Base-by-base conservation (phyloP, 306 rosid genomes). In the Rosa chinensis region DNA sequence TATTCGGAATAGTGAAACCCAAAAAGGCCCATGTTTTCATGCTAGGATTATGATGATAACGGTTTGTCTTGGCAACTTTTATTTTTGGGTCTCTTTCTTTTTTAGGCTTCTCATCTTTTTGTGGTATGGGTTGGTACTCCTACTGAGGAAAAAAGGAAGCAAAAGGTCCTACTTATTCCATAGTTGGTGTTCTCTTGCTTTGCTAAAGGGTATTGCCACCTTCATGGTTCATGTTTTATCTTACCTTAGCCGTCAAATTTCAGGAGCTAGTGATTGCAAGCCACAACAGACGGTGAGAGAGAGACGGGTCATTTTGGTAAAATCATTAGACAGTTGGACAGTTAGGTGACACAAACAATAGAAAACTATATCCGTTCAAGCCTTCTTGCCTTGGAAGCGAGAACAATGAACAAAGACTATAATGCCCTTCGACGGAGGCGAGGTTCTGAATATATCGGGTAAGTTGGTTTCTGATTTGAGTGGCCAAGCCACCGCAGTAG, bases 311-410 rank as follows among this genome's bases (percentile, higher is more conserved):
- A 62, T 18, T 73, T 66, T 77, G 75, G 85, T 77, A 42, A 82
- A 47, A 49, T 56, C 10, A 25, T 0, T 5, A 6, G 12, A 39
- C 66, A 17, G 53, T 66, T 70, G 45, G 64, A 71, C 73, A 3
- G 81, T 76, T 79, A 52, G 86, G 78, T 76, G 76, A 20, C 70
- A 72, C 70, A 70, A 83, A 75, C 72, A 55, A 37, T 18, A 50
- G 64, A 53, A 67, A 10, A 63, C 10, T 21, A 63, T 64, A 77
- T 75, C 28, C 66, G 12, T 72, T 40, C 79, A 55, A 53, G 63
- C 81, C 79, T 71, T 67, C 86, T 80, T 80, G 84, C 84, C 87
- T 84, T 80, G 48, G 71, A 84, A 84, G 84, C 87, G 56, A 80
- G 73, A n/a, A 4, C 43, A 76, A 42, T 18, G 7, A 0, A 28